Evolutionary conservation across 148 eudicot species (phyloP).

Genomic region (Fallopia convolvulus): DNA sequence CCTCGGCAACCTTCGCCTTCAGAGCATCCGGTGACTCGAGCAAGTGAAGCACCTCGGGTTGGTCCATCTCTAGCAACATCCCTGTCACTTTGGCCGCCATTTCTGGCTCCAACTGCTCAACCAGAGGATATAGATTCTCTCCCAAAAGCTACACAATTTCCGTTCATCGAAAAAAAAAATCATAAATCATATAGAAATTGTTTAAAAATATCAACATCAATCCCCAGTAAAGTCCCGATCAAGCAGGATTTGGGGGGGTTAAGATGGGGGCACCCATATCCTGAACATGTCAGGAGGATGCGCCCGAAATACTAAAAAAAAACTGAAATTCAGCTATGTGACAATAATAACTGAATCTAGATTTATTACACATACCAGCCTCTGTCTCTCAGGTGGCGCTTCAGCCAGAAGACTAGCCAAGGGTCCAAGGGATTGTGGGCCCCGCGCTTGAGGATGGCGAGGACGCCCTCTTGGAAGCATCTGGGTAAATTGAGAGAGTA

Average conservation of each 20-base stretch:
- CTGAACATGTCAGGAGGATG: no score
- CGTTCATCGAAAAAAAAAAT: background rate
- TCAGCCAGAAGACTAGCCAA: constrained; percentile 76
- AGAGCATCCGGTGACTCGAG: constrained; percentile 72
- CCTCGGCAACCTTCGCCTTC: constrained; percentile 69
- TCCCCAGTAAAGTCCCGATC: no score
- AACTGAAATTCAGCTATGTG: no score
- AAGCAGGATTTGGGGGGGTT: no score
- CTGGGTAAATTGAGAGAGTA: constrained; percentile 19
- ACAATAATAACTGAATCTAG: background rate
- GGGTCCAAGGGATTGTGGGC: constrained; percentile 46
- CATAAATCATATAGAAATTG: background rate
- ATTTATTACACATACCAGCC: constrained; percentile 43
- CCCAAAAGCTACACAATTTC: constrained; percentile 45
- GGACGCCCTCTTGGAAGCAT: constrained; percentile 65
- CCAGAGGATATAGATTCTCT: constrained; percentile 70
- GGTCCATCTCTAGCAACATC: constrained; percentile 83
- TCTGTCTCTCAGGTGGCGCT: constrained; percentile 61
- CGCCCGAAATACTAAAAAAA: no score
- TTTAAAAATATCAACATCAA: background rate
- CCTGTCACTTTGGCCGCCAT: constrained; percentile 77
- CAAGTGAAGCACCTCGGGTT: constrained; percentile 66
- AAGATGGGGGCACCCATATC: no score
- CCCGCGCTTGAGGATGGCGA: constrained; percentile 53
- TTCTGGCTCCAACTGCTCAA: constrained; percentile 66